Base-by-base conservation (phyloP, 2,329 filamentous ascomycete genomes). In the Lasiodiplodia citricola region DNA sequence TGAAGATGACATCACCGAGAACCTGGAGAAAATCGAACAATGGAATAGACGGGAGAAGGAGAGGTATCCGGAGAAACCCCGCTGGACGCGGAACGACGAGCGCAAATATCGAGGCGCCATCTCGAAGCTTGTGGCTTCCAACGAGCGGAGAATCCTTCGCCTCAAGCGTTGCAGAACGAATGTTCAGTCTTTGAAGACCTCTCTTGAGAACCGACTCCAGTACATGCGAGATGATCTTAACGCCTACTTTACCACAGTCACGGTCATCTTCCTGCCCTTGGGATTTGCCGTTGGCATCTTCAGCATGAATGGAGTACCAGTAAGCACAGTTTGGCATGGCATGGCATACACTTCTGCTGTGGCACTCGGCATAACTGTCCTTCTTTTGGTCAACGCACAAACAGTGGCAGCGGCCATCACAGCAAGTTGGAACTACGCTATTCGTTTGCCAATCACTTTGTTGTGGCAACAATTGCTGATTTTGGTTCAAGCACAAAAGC, bases 211-310 rank as follows among this genome's bases (percentile, higher is more conserved):
- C 2, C 69, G 72, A 23, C 71, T 70, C 28, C 38, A 41, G 14
- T 70, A 72, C 2, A 72, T 72, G 23, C 68, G 72, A 18, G 68
- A 72, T 23, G 72, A 74, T 16, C 66, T 73, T 10, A 72, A 67
- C 35, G 69, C 71, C 0, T 72, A 74, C 47, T 79, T 80, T 66
- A 80, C 78, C 1, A 78, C 78, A 44, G 74, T 78, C 4, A 80
- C 77, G 0, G 75, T 78, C 8, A 73, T 80, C 18, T 80, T 80
- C 68, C 70, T 80, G 1, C 77, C 77, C 0, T 69, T 77, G 0
- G 74, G 76, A 10, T 76, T 80, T 25, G 75, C 75, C 1, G 69
- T 74, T 3, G 74, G 74, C 31, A 69, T 79, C 4, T 78, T 76
- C 66, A 78, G 78, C 47, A 79, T 79, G 76, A 72, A 56, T 38